Conservation (phyloP, 306 rosid species). For the Malus asiatica region DNA sequence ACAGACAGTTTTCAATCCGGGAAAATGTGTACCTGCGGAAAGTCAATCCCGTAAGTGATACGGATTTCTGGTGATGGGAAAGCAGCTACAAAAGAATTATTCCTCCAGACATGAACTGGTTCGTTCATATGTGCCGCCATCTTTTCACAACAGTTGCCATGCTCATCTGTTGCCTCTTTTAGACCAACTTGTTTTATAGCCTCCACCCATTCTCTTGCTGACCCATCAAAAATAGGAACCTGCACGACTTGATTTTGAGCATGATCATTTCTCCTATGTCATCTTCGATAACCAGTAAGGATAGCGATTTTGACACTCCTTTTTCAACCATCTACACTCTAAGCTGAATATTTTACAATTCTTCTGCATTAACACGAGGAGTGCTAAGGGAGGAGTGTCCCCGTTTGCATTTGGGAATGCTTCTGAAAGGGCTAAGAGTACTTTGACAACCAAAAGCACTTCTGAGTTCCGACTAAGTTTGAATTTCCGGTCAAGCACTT, state of each 20-base stretch:
- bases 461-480: no score
- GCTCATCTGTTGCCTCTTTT: conserved; percentile 42
- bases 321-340: no score
- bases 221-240: conserved; percentile 94
- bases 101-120: conserved; percentile 59
- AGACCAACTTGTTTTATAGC: conserved; percentile 67
- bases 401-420: no score
- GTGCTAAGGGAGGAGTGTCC: no score
- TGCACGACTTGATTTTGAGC: conserved; percentile 20
- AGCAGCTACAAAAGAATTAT: conserved; percentile 67
- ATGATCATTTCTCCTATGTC: conserved; percentile 16
- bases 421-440: no score
- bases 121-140: conserved; percentile 60
- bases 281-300: not conserved
- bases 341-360: no score
- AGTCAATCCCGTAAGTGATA: conserved; percentile 71
- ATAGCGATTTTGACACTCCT: no score
- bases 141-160: conserved; percentile 50
- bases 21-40: conserved; percentile 52
- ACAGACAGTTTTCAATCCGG: not conserved
- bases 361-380: no score
- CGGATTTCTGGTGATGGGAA: conserved; percentile 53
- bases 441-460: no score
- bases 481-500: no score
- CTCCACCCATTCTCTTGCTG: conserved; percentile 74